Conservation (phyloP, 164 flowering plant genomes). For the Dillenia suffruticosa region DNA sequence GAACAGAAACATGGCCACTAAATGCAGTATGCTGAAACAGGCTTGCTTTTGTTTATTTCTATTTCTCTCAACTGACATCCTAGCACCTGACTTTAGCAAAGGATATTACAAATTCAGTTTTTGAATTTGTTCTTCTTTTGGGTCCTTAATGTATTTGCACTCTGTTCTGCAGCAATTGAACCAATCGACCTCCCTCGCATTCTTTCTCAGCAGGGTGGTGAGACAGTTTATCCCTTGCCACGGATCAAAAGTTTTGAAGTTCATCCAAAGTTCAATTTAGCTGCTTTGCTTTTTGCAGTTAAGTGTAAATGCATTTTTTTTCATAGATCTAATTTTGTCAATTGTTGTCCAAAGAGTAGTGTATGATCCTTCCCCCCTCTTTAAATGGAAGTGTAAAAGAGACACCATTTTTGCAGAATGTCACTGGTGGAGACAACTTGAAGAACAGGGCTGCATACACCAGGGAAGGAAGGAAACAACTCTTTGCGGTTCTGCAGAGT, state of each 20-base stretch:
- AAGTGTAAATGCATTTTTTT: slow-evolving; percentile 23
- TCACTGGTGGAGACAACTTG: slow-evolving; percentile 49
- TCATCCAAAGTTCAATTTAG: slow-evolving; percentile 84
- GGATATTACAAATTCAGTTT: no score
- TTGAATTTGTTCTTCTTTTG: background rate
- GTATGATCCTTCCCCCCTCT: background rate
- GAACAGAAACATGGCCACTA: no score
- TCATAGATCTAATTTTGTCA: background rate
- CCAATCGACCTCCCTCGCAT: slow-evolving; percentile 84
- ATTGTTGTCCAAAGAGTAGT: slow-evolving; percentile 5
- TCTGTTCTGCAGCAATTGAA: slow-evolving; percentile 69
- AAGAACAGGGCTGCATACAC: slow-evolving; percentile 83
- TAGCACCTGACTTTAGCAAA: no score
- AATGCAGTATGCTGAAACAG: no score
- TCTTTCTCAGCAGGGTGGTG: slow-evolving; percentile 93
- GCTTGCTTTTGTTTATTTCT: no score
- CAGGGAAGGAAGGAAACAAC: slow-evolving; percentile 95
- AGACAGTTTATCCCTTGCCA: slow-evolving; percentile 91
- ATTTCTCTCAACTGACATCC: no score
- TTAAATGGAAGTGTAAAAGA: no score
- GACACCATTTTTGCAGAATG: slow-evolving; percentile 36
- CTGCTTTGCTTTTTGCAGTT: slow-evolving; percentile 87
- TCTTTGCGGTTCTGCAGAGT: slow-evolving; percentile 94
- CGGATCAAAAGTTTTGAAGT: slow-evolving; percentile 70
- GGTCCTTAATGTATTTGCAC: background rate